Evolutionary conservation across 2,329 filamentous ascomycete genomes (phyloP).

Genomic region (Colletotrichum sp.): DNA sequence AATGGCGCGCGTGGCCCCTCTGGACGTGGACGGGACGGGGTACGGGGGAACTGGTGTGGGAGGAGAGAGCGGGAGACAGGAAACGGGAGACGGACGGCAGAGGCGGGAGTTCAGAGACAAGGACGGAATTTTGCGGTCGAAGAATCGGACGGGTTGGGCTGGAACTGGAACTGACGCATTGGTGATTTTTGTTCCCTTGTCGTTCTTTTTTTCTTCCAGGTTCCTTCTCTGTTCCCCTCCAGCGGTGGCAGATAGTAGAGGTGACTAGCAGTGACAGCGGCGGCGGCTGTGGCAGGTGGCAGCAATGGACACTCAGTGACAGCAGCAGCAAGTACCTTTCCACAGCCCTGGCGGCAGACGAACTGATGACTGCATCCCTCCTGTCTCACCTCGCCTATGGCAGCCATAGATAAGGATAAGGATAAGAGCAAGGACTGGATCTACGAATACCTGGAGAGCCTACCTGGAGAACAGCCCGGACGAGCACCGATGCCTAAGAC

Average conservation of each 20-base stretch:
- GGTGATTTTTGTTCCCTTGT: slow-evolving; percentile 9
- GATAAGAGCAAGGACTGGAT: background rate
- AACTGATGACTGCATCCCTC: background rate
- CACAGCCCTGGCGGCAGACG: background rate
- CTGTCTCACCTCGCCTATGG: background rate
- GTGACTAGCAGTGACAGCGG: background rate
- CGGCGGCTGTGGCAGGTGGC: background rate
- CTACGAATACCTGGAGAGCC: background rate
- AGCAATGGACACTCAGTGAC: background rate
- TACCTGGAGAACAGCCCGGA: background rate
- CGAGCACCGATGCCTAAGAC: background rate
- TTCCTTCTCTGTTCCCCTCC: background rate
- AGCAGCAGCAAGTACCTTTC: background rate
- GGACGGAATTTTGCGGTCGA: background rate
- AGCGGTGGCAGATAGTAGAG: background rate
- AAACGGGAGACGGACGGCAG: background rate
- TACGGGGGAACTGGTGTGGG: background rate
- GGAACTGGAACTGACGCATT: slow-evolving; percentile 1
- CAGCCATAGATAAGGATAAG: background rate
- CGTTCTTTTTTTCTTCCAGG: slow-evolving; percentile 3
- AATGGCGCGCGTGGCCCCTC: slow-evolving; percentile 21
- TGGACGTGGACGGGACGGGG: background rate
- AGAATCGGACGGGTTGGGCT: slow-evolving; percentile 14
- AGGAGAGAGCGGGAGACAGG: background rate
- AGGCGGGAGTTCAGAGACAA: slow-evolving; percentile 16